These are phyloP conservation scores for Kwoniella sp. DNA, from an alignment of 768 basidiomycete species.

Conservation along the genomic window DNA sequence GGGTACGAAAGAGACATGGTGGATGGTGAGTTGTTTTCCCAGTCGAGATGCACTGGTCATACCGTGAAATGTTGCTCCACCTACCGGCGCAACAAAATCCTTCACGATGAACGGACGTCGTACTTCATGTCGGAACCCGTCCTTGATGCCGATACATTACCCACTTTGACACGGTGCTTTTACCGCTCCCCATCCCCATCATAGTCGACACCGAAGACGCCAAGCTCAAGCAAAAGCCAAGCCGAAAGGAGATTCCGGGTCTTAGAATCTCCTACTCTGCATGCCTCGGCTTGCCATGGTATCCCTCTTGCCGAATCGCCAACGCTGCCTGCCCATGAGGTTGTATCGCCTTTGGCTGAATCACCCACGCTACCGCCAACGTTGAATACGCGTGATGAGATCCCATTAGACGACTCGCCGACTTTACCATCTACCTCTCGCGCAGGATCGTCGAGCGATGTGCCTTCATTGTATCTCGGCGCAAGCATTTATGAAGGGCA, in stretches of 20 bases:
- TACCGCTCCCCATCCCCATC: no score
- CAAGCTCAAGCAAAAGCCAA: background rate
- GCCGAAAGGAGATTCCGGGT: background rate
- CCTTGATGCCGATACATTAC: no score
- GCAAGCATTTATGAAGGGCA: background rate
- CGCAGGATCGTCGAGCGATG: background rate
- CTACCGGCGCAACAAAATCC: background rate
- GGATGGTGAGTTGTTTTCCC: conserved; percentile 5
- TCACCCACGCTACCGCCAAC: background rate
- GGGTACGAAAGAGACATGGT: conserved; percentile 13
- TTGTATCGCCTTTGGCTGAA: background rate
- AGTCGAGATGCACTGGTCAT: background rate
- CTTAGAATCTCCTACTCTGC: background rate
- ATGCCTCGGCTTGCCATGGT: background rate
- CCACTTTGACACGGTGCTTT: no score
- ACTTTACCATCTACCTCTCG: conserved; percentile 8
- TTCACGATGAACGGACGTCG: background rate
- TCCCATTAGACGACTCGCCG: conserved; percentile 11
- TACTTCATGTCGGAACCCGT: no score
- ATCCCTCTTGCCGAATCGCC: conserved; percentile 1
- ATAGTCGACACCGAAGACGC: background rate
- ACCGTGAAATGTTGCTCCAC: background rate
- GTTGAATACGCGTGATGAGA: background rate
- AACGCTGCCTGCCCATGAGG: background rate
- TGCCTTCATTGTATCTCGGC: background rate